Evolutionary conservation across 2,329 filamentous ascomycete genomes (phyloP).

Genomic region (Biscogniauxia sp.): DNA sequence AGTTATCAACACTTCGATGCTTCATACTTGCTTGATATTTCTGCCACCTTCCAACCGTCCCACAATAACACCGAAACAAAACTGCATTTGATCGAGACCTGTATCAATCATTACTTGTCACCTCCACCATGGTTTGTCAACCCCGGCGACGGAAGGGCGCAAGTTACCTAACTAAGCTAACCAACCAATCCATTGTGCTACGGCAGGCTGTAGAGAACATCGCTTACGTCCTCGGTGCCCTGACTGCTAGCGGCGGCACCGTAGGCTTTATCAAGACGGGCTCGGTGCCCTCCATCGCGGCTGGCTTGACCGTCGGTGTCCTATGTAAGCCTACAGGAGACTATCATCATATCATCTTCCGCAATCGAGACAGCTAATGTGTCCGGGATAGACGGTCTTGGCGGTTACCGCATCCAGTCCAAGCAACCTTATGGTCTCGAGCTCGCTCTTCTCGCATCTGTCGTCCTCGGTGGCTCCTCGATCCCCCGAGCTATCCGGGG

Average conservation of each 20-base stretch:
- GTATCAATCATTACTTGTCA: neutral
- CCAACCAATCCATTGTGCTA: conserved; percentile 16
- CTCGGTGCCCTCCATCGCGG: conserved; percentile 81
- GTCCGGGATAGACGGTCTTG: conserved; percentile 61
- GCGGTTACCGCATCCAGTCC: conserved; percentile 76
- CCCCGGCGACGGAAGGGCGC: neutral
- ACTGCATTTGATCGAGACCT: neutral
- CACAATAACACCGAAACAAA: neutral
- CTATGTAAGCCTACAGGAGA: conserved; percentile 50
- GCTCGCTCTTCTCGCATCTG: conserved; percentile 80
- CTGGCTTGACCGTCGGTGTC: conserved; percentile 77
- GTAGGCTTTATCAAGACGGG: conserved; percentile 83
- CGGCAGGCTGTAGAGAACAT: conserved; percentile 49
- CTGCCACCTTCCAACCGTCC: neutral
- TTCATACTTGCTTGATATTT: neutral
- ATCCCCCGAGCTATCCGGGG: conserved; percentile 83
- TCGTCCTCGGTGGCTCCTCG: conserved; percentile 79
- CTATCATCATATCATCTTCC: neutral
- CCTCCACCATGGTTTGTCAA: neutral
- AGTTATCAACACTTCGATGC: neutral
- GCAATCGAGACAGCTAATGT: neutral
- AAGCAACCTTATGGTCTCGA: conserved; percentile 80
- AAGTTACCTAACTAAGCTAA: conserved; percentile 4
- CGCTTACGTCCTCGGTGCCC: conserved; percentile 73
- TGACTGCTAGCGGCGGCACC: conserved; percentile 84